Base-by-base conservation (phyloP, 352 stramenopile genomes). In the Phytopythium boreale region DNA sequence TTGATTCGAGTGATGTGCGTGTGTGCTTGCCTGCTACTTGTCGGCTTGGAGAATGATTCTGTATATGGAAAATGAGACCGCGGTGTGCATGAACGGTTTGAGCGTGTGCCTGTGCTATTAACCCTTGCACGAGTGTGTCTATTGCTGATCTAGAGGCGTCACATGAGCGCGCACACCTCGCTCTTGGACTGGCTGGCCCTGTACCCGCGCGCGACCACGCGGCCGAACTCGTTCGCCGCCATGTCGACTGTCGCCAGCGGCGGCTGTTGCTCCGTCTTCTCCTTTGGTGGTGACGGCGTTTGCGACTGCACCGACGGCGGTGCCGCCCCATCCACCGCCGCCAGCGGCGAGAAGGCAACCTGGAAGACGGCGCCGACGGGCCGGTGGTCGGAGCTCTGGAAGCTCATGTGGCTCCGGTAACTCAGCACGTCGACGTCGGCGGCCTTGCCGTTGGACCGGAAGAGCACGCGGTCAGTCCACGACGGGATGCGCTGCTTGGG, bases 391-490 rank as follows among this genome's bases (percentile, higher is more conserved):
- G 86, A 93, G 5, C 77, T 87, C 50, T 84, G 80, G 58, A 92
- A 90, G 39, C 63, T 65, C 63, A 83, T 80, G 59, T 92, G 68
- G 56, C 84, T 91, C 14, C 79, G 71, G 58, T 94, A 94, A 63
- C 75, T 80, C 19, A 87, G 62, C 15, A 90, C 36, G 41, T 86
- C 67, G 36, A 92, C 75, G 52, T 87, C 84, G 10, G 72, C 43
- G 17, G 62, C 26, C 27, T 82, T 80, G 3, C 77, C 69, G 43
- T 92, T 92, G 20, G 76, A 87, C 27, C 84, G 61, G 51, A 82
- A 94, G 14, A 99, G 67, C 34, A 99, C 90, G 22, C 96, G 82
- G 76, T 99, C 96, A n/a, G 96, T 98, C 94, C 93, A 99, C 17
- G 95, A 96, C 39, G 95, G 96, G 53, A 98, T 95, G 24, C 96